Base-by-base conservation (phyloP, 1,284 basidiomycete genomes). In the Ustilago shanxiensis region DNA sequence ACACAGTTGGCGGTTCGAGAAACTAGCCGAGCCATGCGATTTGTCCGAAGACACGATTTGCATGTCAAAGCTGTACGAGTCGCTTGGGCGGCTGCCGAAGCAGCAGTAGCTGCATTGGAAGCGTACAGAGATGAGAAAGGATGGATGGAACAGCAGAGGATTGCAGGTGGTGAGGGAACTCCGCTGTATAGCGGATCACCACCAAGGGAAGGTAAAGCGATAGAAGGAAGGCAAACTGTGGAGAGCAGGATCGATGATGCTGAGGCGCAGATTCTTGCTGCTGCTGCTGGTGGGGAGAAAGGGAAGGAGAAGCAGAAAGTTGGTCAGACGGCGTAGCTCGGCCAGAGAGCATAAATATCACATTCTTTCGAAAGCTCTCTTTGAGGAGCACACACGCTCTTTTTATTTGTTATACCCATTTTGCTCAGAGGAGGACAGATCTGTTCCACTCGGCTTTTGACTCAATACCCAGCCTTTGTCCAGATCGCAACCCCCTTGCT, bases 31-130 rank as follows among this genome's bases (percentile, higher is more conserved):
- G 77, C 77, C 1, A 53, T 80, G 29, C 47, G 77, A 11, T 80
- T 75, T 39, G 77, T 79, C 5, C 3, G 79, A 1, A 56, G 52
- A 16, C 72, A 77, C 52, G 76, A 78, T n/a, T 51, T 79, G 49
- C 79, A 80, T 24, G 70, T 80, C 49, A 79, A 71, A 26, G 77
- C 73, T 18, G 76, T 80, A 2, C 22, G 75, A 0, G 73, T 70
- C 0, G 66, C 69, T 2, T 79, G 76, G 76, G 76, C 79, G 0
- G 66, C 75, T 0, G 66, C 69, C 1, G 79, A 80, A 60, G 77
- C 77, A 5, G 73, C 75, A 9, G 69, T 80, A 2, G 79, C 79
- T 0, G 79, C 77, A 16, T 39, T 80, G 7, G 79, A 80, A 41
- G 79, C 79, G 20, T 80, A 78, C 28, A 37, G 79, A 13, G 79